These are phyloP conservation scores for Penicillium psychrosexuale DNA, from an alignment of 2,329 filamentous ascomycete genomes.

Conservation along the genomic window DNA sequence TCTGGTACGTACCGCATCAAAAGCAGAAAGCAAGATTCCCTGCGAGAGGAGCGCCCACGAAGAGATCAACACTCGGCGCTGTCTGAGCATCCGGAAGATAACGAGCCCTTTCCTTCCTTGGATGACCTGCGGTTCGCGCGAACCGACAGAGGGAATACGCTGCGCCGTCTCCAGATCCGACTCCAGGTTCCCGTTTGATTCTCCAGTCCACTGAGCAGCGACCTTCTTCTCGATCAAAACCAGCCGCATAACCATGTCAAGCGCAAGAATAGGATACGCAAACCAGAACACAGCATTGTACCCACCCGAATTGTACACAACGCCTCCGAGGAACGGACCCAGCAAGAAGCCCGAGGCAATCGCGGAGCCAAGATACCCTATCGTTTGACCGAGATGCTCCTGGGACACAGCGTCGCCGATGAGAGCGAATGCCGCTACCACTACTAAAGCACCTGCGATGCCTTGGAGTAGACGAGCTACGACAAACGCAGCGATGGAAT, in stretches of 20 bases:
- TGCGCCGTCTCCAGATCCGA: slow-evolving; percentile 14
- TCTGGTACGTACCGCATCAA: slow-evolving; percentile 44
- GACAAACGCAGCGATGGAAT: slow-evolving; percentile 48
- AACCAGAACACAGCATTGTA: slow-evolving; percentile 59
- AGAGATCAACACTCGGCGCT: slow-evolving; percentile 55
- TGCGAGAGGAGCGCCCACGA: slow-evolving; percentile 55
- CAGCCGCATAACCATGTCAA: slow-evolving; percentile 61
- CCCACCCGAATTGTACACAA: slow-evolving; percentile 59
- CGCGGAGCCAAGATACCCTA: slow-evolving; percentile 57
- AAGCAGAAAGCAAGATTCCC: slow-evolving; percentile 50
- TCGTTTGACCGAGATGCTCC: slow-evolving; percentile 58
- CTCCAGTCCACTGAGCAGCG: slow-evolving; percentile 36
- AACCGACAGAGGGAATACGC: neutral
- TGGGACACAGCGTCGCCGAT: slow-evolving; percentile 58
- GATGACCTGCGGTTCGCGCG: neutral
- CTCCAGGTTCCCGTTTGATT: slow-evolving; percentile 24
- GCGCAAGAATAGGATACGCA: slow-evolving; percentile 51
- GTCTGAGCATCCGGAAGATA: slow-evolving; percentile 22
- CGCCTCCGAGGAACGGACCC: slow-evolving; percentile 58
- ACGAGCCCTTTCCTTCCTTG: slow-evolving; percentile 8
- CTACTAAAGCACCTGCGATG: slow-evolving; percentile 56
- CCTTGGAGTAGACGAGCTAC: slow-evolving; percentile 58
- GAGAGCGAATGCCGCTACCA: slow-evolving; percentile 59
- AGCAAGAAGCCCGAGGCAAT: slow-evolving; percentile 57
- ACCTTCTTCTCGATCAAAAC: slow-evolving; percentile 63